Evolutionary conservation across 2,329 filamentous ascomycete species (phyloP), one percentile per base, ranked within the genome.

Genomic region (Lecanicillium sp.): DNA sequence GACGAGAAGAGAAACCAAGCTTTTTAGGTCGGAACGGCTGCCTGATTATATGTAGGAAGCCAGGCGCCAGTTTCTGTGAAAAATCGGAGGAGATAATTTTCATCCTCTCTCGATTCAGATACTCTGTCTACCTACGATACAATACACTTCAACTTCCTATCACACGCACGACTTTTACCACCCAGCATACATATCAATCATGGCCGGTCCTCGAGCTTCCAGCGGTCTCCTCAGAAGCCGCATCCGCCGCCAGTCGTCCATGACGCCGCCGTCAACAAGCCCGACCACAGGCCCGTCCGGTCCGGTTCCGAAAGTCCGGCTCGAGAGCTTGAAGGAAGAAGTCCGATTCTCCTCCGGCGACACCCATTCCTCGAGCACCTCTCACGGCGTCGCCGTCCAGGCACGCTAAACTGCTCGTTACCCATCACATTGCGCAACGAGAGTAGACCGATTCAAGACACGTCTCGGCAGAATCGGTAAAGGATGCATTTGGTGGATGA

Each of bases 171-270:
- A n/a, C n/a, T n/a, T n/a, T n/a, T n/a, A n/a, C n/a, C n/a, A n/a
- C n/a, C n/a, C n/a, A n/a, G n/a, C n/a, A 19, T 3, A 11, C 9
- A 6, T 6, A n/a, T 9, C 5, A 37, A 14, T 9, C 30, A 54
- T 54, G 54, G 35, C 54, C 19, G 26, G 51, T 41, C 49, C 52
- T 19, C 49, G 47, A 50, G 47, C 49, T 3, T 49, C 51, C 3
- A 48, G 35, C 44, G 50, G 46, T 23, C 30, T 52, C 36, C 48
- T 55, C 12, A 51, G 53, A 27, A 42, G 12, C 43, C 50, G 35
- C 36, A 50, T 54, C 48, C 49, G 38, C 32, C 51, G 41, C n/a
- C 36, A 36, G 12, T 36, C 51, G 5, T 49, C 48, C 27, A 21
- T 39, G 23, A 36, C 47, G 11, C 47, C 48, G 24, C 33, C 40